A percentile compares a stretch with the other conserved stretches of the same genome.
Evolutionary conservation across 83 land plant genomes (phyloP).

Genomic region (Diphasiastrum complanatum): DNA sequence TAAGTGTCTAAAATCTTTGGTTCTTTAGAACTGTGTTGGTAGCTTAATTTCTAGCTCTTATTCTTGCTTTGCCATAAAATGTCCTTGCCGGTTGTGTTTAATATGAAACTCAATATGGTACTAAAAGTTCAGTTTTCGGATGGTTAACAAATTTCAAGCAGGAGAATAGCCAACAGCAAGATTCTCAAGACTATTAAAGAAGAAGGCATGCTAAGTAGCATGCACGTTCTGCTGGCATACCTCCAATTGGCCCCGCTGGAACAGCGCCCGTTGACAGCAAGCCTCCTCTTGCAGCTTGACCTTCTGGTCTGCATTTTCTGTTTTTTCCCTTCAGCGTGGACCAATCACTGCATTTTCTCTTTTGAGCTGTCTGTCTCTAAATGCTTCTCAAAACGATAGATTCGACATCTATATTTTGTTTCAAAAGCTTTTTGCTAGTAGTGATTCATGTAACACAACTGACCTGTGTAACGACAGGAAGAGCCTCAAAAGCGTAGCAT

Average conservation of each 20-base stretch:
- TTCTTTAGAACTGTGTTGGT: too few species aligned
- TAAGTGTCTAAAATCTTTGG: too few species aligned
- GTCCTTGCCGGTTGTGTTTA: too few species aligned
- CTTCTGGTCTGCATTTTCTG: slow-evolving; percentile 62
- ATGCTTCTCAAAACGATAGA: background rate
- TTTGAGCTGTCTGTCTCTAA: background rate
- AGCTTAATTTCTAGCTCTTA: too few species aligned
- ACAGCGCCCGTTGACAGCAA: slow-evolving; percentile 36
- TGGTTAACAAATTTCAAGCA: slow-evolving; percentile 19
- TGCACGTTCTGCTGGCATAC: slow-evolving; percentile 42
- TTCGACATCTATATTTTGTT: background rate
- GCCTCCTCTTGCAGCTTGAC: slow-evolving; percentile 47
- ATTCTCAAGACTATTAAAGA: slow-evolving; percentile 33
- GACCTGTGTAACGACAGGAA: too few species aligned
- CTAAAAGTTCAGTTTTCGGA: background rate
- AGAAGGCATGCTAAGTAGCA: slow-evolving; percentile 32
- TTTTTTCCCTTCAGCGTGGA: too few species aligned
- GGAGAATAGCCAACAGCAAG: slow-evolving; percentile 26
- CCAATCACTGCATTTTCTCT: too few species aligned
- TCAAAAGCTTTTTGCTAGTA: background rate
- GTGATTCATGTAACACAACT: slow-evolving; percentile 1
- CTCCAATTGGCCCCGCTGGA: slow-evolving; percentile 38
- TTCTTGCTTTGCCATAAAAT: too few species aligned
- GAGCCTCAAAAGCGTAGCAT: slow-evolving; percentile 36
- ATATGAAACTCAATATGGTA: too few species aligned